Evolutionary conservation across 2,329 filamentous ascomycete genomes (phyloP), one percentile per base, ranked within the genome.

Genomic region (Hypomyces rosellus): DNA sequence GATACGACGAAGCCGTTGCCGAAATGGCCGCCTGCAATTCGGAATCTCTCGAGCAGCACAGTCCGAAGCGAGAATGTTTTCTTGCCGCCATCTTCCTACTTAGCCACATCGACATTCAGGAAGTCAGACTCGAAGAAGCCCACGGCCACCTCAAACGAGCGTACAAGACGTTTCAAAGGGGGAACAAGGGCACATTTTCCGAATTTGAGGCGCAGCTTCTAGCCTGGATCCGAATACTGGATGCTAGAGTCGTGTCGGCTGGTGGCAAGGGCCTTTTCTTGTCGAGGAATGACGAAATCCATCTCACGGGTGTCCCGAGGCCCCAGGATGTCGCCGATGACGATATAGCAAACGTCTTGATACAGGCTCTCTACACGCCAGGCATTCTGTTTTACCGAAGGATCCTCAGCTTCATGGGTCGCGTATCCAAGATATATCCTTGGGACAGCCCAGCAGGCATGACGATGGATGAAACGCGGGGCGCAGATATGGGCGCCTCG

Each of bases 351-450:
- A 74, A 80, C 38, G 71, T 76, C 1, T 63, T 81, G 0, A 80
- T 79, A 52, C 75, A 80, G 52, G 69, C 76, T 0, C 61, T 80
- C 3, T 79, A 78, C 54, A 73, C 77, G n/a, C 77, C 76, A 0
- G 76, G 76, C 0, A 72, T 79, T 16, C 65, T 76, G 3, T 81
- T 82, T 60, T 81, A 77, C 55, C 77, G 81, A 49, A 77, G 79
- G 53, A 75, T 80, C 0, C 77, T 78, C 58, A 76, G 73, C 34
- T 79, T 80, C 58, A 78, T 79, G 65, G 77, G 77, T 2, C 69
- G 75, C 5, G 79, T 81, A 44, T 76, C 77, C 6, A 72, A 74
- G 49, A 80, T 81, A 48, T 76, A 80, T 49, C 76, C 71, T 1
- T 80, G 76, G 74, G 77, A 81, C 58, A 72, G 77, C 11, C 71